These are phyloP conservation scores for Aspergillus affinis DNA, from an alignment of 495 filamentous ascomycete genomes.

Conservation along the genomic window DNA sequence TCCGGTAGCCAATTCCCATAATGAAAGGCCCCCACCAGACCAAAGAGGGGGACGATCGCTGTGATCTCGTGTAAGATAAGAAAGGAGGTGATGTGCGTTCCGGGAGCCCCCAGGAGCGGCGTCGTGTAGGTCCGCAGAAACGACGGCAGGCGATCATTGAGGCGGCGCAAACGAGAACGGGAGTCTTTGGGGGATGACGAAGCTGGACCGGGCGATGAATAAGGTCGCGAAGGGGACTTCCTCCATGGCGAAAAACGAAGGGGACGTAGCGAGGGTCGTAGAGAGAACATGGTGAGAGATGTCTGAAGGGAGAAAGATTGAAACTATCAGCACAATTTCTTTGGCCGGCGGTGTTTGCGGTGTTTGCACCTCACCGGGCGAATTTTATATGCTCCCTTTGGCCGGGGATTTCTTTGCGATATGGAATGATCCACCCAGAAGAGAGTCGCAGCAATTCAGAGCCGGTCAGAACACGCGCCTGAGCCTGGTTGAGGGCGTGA, in stretches of 20 bases:
- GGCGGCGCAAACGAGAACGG: constrained; percentile 52
- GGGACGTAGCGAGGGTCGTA: constrained; percentile 16
- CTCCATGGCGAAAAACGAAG: constrained; percentile 17
- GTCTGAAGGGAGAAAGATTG: too few species aligned
- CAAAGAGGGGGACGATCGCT: constrained; percentile 75
- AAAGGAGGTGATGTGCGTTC: constrained; percentile 83
- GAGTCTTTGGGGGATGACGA: constrained; percentile 30
- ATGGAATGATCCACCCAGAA: neutral
- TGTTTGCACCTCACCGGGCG: constrained; percentile 16
- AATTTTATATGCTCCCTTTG: neutral
- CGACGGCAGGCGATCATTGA: constrained; percentile 58
- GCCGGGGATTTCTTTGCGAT: neutral
- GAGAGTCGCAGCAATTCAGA: neutral
- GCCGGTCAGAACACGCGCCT: too few species aligned
- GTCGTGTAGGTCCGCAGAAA: constrained; percentile 66
- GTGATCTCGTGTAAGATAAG: constrained; percentile 90
- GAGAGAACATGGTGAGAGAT: neutral
- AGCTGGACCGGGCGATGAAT: constrained; percentile 30
- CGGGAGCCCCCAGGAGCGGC: constrained; percentile 69
- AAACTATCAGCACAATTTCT: neutral
- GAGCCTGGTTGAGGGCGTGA: neutral
- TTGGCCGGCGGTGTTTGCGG: constrained; percentile 15
- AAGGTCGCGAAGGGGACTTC: constrained; percentile 16
- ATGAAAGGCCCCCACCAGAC: constrained; percentile 74
- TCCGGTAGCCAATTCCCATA: constrained; percentile 64